Conservation (phyloP, 225 moss, liverwort and hornwort species). For the Rhytidiadelphus loreus region DNA sequence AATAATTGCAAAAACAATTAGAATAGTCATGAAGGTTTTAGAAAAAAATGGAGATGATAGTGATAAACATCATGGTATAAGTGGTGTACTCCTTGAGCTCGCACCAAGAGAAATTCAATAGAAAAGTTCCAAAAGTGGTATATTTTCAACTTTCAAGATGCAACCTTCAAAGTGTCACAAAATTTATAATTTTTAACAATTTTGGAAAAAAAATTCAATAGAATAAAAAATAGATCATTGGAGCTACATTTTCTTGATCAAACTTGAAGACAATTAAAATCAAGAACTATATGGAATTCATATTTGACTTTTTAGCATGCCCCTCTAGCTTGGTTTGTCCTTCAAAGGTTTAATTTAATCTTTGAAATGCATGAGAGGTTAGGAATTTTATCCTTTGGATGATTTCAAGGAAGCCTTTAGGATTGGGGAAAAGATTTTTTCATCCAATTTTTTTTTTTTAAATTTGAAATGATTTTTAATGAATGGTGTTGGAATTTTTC, state of each 20-base stretch:
- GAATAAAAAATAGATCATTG: too few species aligned
- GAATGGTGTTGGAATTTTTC: neutral
- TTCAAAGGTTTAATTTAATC: neutral
- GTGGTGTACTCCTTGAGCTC: accelerated
- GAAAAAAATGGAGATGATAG: neutral
- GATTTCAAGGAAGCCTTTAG: neutral
- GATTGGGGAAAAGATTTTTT: neutral
- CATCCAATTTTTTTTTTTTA: neutral
- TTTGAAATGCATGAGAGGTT: accelerated
- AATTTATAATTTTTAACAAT: neutral
- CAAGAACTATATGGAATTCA: neutral
- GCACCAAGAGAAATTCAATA: neutral
- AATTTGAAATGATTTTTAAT: neutral
- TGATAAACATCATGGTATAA: neutral
- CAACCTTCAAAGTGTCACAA: neutral
- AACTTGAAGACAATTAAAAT: neutral
- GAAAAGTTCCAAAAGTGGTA: neutral
- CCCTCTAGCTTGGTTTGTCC: neutral
- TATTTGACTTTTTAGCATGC: neutral
- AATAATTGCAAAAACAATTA: neutral
- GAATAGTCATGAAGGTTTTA: neutral
- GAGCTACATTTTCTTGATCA: too few species aligned
- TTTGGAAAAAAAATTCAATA: neutral
- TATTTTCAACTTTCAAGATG: neutral
- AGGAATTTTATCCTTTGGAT: neutral